A percentile compares a stretch with the other conserved stretches of the same genome.
Conservation (phyloP, 2,329 filamentous ascomycete species). For the Parastagonospora avenae region DNA sequence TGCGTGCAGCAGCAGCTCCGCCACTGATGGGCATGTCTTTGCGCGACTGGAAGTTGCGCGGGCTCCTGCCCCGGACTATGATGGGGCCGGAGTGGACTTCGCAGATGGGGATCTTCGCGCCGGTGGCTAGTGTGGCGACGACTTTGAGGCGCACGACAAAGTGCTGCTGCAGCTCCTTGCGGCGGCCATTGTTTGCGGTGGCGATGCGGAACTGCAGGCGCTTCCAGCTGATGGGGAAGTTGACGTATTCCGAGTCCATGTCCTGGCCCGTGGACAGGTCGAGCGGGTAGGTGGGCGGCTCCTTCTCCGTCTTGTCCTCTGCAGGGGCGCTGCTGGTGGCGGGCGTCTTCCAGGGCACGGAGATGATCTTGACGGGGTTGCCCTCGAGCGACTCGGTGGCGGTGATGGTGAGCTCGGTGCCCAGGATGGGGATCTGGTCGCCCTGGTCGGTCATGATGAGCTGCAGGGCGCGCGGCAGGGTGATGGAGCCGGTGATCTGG, state of each 20-base stretch:
- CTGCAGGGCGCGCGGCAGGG: conserved; percentile 75
- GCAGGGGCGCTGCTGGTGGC: conserved; percentile 75
- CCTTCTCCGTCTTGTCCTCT: conserved; percentile 75
- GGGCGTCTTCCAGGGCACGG: conserved; percentile 97
- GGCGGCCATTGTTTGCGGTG: conserved; percentile 91
- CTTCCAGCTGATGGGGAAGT: conserved; percentile 93
- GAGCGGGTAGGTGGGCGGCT: conserved; percentile 81
- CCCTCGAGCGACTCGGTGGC: conserved; percentile 95
- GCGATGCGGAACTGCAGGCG: conserved; percentile 92
- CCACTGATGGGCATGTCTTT: conserved; percentile 90
- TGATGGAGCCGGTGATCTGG: conserved; percentile 89
- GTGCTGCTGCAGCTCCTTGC: conserved; percentile 95
- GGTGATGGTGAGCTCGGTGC: conserved; percentile 84
- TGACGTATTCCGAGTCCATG: conserved; percentile 80
- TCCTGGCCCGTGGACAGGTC: conserved; percentile 69
- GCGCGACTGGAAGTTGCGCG: conserved; percentile 90
- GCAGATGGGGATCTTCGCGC: conserved; percentile 78
- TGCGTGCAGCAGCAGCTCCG: conserved; percentile 77
- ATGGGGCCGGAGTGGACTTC: conserved; percentile 89
- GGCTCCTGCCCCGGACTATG: conserved; percentile 90
- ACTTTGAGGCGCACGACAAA: conserved; percentile 90
- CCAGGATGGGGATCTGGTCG: conserved; percentile 80
- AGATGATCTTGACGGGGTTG: conserved; percentile 89
- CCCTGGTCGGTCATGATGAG: conserved; percentile 84
- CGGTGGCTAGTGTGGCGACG: conserved; percentile 79